Evolutionary conservation across 1,284 basidiomycete species (phyloP).

Genomic region (Naganishia sp.): DNA sequence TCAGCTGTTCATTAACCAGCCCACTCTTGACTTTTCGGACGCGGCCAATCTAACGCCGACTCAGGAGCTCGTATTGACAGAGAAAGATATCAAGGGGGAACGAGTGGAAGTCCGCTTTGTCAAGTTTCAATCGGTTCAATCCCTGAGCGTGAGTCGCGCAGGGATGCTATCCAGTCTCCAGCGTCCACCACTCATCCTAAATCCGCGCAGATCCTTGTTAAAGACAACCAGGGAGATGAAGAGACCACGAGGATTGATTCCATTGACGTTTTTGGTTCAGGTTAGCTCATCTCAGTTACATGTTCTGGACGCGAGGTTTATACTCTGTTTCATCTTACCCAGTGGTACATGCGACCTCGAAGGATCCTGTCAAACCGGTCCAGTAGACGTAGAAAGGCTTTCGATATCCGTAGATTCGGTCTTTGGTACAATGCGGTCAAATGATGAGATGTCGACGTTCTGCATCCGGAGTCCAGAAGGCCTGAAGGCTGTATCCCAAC

Average conservation of each 20-base stretch:
- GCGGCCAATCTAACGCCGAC: slow-evolving; percentile 49
- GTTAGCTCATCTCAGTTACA: slow-evolving; percentile 3
- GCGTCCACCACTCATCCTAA: not conserved
- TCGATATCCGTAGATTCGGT: too few relatives aligned
- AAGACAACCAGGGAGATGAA: slow-evolving; percentile 70
- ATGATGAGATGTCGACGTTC: too few relatives aligned
- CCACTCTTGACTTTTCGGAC: slow-evolving; percentile 65
- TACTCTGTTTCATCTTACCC: not conserved
- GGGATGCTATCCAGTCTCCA: not conserved
- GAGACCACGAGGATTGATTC: slow-evolving; percentile 76
- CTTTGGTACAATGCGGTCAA: too few relatives aligned
- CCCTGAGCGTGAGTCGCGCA: slow-evolving; percentile 62
- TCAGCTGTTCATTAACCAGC: slow-evolving; percentile 69
- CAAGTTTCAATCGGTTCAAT: slow-evolving; percentile 74
- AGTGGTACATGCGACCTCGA: slow-evolving; percentile 27
- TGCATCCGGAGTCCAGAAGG: too few relatives aligned
- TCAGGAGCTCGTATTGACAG: slow-evolving; percentile 53
- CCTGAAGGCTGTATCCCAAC: too few relatives aligned
- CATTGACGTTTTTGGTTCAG: slow-evolving; percentile 68
- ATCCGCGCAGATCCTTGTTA: slow-evolving; percentile 47
- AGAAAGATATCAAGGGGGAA: slow-evolving; percentile 58
- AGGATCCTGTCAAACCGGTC: slow-evolving; percentile 20
- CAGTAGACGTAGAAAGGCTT: slow-evolving; percentile 6
- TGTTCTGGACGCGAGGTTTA: not conserved
- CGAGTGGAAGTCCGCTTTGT: slow-evolving; percentile 69